Conservation (phyloP, 768 basidiomycete species). For the Hygrophoropsis aurantiaca region DNA sequence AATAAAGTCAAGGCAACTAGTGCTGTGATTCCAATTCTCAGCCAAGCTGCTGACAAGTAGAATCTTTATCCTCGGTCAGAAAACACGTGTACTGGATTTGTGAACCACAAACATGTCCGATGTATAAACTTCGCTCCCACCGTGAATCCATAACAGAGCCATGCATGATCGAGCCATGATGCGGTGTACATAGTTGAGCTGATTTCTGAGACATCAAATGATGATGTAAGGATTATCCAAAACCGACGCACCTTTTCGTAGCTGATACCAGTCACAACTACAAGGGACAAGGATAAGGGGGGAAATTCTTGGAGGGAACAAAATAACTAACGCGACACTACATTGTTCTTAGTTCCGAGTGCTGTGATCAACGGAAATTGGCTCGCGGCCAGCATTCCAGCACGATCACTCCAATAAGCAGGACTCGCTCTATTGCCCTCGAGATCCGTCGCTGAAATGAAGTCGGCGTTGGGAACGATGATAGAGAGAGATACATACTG, state of each 20-base stretch:
- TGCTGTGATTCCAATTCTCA: constrained; percentile 37
- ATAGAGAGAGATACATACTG: constrained; percentile 34
- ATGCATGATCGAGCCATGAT: constrained; percentile 47
- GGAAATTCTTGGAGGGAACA: too few relatives aligned
- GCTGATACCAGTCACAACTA: constrained; percentile 27
- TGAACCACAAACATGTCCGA: constrained; percentile 3
- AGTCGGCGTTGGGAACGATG: neutral
- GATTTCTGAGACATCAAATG: constrained; percentile 6
- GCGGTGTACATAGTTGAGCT: constrained; percentile 48
- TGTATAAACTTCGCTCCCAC: constrained; percentile 16
- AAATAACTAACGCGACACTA: constrained; percentile 34
- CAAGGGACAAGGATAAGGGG: neutral
- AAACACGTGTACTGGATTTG: neutral
- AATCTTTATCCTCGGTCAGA: constrained; percentile 3
- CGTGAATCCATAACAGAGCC: constrained; percentile 51
- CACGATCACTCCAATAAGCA: constrained; percentile 27
- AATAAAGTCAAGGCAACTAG: constrained; percentile 41
- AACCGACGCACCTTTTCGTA: constrained; percentile 22
- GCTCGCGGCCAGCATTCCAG: constrained; percentile 29
- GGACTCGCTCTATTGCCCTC: constrained; percentile 11
- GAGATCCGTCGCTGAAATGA: constrained; percentile 1
- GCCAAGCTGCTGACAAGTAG: constrained; percentile 10
- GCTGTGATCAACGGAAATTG: constrained; percentile 45
- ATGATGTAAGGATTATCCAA: neutral
- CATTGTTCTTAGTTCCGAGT: constrained; percentile 51